Evolutionary conservation across 345 rosid genomes (phyloP).

Genomic region (Passiflora organensis): DNA sequence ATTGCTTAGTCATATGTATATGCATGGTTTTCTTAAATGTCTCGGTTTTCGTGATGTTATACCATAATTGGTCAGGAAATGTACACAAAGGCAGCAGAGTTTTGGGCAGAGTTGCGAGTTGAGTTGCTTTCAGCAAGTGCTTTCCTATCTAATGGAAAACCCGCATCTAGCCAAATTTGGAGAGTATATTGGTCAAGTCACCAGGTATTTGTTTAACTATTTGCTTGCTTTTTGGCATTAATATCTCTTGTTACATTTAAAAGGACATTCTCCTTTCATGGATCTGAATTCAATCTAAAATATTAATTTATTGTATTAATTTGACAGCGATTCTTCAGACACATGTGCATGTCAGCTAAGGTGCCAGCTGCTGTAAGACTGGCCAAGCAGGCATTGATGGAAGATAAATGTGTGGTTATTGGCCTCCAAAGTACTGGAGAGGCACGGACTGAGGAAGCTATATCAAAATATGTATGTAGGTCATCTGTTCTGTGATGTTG

Average conservation of each 20-base stretch:
- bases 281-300: constrained; percentile 1
- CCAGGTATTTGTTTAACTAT: constrained; percentile 49
- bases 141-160: constrained; percentile 69
- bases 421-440: constrained; percentile 99
- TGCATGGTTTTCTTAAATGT: background rate
- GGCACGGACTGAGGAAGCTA: constrained; percentile 98
- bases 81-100: constrained; percentile 92
- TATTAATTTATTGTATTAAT: constrained; percentile 11
- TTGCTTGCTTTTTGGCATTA: background rate
- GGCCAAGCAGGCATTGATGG: constrained; percentile 65
- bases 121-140: constrained; percentile 88
- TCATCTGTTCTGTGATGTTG: constrained; percentile 11
- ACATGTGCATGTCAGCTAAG: constrained; percentile 98
- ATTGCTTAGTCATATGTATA: background rate
- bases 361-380: constrained; percentile 89
- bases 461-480: constrained; percentile 83
- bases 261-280: too few relatives aligned
- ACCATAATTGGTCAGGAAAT: constrained; percentile 47
- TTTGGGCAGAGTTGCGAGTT: constrained; percentile 97
- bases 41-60: constrained; percentile 1
- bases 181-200: constrained; percentile 98
- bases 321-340: constrained; percentile 92
- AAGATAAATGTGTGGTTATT: constrained; percentile 85
- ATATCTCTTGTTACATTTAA: background rate
- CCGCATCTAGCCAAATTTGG: constrained; percentile 91